Evolutionary conservation across 331 rosid genomes (phyloP).

Genomic region (Quercus phellos): DNA sequence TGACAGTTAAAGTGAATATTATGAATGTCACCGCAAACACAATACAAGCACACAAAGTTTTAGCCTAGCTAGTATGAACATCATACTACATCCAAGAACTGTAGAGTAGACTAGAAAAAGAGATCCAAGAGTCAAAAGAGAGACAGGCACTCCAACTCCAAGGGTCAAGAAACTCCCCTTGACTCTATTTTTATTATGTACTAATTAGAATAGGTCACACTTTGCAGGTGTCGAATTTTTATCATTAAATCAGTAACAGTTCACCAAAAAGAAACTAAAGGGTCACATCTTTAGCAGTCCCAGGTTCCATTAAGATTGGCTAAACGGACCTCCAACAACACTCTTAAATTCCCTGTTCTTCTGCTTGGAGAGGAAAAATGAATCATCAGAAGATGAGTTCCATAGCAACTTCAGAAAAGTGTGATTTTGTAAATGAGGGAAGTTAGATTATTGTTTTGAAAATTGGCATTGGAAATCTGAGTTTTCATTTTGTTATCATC

Average conservation of each 20-base stretch:
- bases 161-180: background rate
- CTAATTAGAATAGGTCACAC: too few species aligned
- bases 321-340: background rate
- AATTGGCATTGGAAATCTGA: slow-evolving; percentile 12
- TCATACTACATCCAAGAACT: too few species aligned
- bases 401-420: slow-evolving; percentile 8
- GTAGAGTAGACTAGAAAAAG: background rate
- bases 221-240: too few species aligned
- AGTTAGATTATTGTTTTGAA: slow-evolving; percentile 15
- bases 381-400: slow-evolving; percentile 4
- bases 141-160: too few species aligned
- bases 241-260: too few species aligned
- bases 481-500: background rate
- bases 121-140: background rate
- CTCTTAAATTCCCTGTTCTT: slow-evolving; percentile 11
- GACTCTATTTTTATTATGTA: too few species aligned
- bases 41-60: too few species aligned
- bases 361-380: background rate
- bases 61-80: too few species aligned
- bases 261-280: too few species aligned
- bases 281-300: background rate
- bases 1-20: too few species aligned
- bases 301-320: background rate
- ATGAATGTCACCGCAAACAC: too few species aligned
- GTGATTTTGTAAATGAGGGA: slow-evolving; percentile 35